Percentiles rank a stretch among this genome's conserved stretches.
Evolutionary conservation across 73 alveolate genomes (phyloP).

Genomic region (Tetrahymena borealis): DNA sequence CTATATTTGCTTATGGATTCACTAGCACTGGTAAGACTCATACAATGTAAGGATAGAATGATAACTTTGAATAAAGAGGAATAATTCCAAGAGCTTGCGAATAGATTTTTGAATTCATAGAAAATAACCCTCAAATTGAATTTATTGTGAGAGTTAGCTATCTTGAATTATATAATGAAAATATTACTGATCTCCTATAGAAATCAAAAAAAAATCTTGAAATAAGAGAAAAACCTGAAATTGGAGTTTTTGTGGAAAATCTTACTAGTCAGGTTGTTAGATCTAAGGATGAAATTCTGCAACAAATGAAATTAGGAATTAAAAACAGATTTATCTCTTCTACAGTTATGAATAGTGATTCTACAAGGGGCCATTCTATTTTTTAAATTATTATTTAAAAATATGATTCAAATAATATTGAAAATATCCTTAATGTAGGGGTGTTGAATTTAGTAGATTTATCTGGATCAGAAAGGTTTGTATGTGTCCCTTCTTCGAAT

Average conservation of each 20-base stretch:
- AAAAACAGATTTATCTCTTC: constrained; percentile 41
- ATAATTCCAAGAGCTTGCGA: not conserved
- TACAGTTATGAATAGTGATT: constrained; percentile 46
- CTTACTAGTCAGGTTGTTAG: constrained; percentile 46
- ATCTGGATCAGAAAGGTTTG: not conserved
- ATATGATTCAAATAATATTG: not conserved
- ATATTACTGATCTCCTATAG: constrained; percentile 47
- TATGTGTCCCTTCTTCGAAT: no score
- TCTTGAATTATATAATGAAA: constrained; percentile 54
- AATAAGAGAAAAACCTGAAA: constrained; percentile 48
- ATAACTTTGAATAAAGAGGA: not conserved
- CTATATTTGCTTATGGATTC: not conserved
- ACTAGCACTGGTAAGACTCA: not conserved
- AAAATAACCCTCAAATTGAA: not conserved
- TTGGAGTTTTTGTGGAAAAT: constrained; percentile 45
- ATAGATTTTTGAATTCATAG: not conserved
- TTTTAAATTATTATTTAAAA: constrained; percentile 46
- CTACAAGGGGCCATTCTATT: constrained; percentile 57
- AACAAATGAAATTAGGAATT: constrained; percentile 43
- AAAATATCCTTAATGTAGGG: not conserved
- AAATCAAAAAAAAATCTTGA: constrained; percentile 46
- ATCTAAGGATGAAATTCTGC: constrained; percentile 35
- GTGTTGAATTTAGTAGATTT: not conserved
- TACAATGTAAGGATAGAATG: not conserved
- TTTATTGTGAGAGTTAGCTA: constrained; percentile 41